Evolutionary conservation across 2,329 filamentous ascomycete species (phyloP), one percentile per base, ranked within the genome.

Genomic region (Fusarium gaditjirri): DNA sequence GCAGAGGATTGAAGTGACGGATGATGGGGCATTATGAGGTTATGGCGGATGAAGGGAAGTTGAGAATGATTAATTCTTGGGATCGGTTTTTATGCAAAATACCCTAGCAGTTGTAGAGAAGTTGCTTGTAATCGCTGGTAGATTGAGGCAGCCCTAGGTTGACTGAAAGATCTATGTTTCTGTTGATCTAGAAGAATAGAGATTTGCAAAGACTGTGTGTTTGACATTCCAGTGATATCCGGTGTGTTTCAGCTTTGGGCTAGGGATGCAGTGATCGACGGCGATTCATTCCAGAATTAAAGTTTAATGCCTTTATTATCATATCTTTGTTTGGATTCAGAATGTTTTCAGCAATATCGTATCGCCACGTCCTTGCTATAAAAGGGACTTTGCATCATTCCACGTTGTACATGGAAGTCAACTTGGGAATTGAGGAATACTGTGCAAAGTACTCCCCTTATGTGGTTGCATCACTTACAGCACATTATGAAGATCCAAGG

Each of bases 31-130:
- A 52, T 46, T n/a, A 66, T 27, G 69, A 70, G 35, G 47, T 53
- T 54, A 70, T 50, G 43, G 59, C 16, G 60, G 52, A 49, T 36
- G 56, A 50, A 41, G 42, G 46, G 44, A 35, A 50, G 70, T 57
- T 44, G 36, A 60, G 46, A 60, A 55, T 71, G 61, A 57, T 64
- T 54, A 54, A 49, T 67, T 66, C 47, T 43, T 59, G 61, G 54
- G 38, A 63, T 73, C 59, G 66, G 42, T 73, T 60, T 61, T 73
- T 58, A 64, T 60, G 58, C 56, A 73, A 70, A 72, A 73, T 72
- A 72, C 70, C 70, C 70, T 61, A 70, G 57, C 49, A 73, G 70
- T 68, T 71, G 57, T 65, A 54, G 57, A 65, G 55, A 70, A 60
- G 71, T 60, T 68, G 46, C 53, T 72, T 39, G 57, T 60, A 43